Evolutionary conservation across 2,329 filamentous ascomycete genomes (phyloP), one percentile per base, ranked within the genome.

Genomic region (Epichloe bromicola): DNA sequence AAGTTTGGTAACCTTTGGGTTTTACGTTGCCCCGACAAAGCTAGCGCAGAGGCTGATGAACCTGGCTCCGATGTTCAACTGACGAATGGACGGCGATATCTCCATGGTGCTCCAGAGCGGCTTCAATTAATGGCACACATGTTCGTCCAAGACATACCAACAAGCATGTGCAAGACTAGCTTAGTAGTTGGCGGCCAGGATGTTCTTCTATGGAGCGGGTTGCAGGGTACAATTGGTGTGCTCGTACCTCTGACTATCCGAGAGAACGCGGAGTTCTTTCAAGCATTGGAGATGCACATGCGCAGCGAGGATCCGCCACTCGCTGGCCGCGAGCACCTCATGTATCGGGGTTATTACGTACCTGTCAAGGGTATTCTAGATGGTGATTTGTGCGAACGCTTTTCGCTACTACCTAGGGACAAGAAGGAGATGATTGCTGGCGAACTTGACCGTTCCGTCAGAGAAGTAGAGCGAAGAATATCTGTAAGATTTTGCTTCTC

Each of bases 1-100:
- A 97, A 96, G 64, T 98, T 98, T 58, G 94, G 93, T 54, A 98
- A 98, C 61, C 70, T 98, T 14, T 98, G 89, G 83, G 79, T 97
- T 43, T 76, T 98, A 33, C 85, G 93, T 46, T 93, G 87, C 60
- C 89, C 91, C 0, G 74, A 83, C 54, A 93, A 95, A 65, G 83
- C 84, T 7, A 95, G 88, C 38, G 84, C 89, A 57, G 88, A 94
- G 64, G 86, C 89, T 0, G 93, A 98, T 60, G 93, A 96, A 65
- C 88, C 95, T 54, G 87, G 88, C 44, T 87, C 88, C 4, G 91
- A 89, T 14, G 82, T 89, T 3, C 90, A 95, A 68, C 79, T 98
- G n/a, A 76, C 88, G 30, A 90, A 98, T 60, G 88, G 94, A 54
- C 82, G 89, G 57, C 80, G 83, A 57, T 98, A 97, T 62, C 80